Evolutionary conservation across 225 moss, liverwort and hornwort genomes (phyloP), one percentile per base, ranked within the genome.

Genomic region (Sphagnum contortum): DNA sequence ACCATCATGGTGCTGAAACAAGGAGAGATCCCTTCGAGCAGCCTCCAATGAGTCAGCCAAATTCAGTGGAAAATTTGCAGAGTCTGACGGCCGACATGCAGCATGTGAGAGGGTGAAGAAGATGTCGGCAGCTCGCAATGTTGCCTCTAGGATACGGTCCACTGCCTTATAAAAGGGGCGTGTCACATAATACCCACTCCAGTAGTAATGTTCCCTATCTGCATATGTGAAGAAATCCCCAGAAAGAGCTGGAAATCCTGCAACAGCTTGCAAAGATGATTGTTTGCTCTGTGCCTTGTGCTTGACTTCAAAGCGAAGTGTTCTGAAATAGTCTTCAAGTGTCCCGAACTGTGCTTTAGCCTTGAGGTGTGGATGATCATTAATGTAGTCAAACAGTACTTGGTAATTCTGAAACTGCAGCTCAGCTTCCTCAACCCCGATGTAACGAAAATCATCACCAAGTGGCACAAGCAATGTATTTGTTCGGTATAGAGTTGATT

Each of bases 141-240:
- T 91, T n/a, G 89, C 77, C 57, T 98, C 98, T 7, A 98, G 84
- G 70, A 93, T 89, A 50, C 98, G 81, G 65, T 98, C 98, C 59
- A 98, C 82, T 7, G 93, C 98, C 80, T 98, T 98, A 69, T 91
- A 98, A 70, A 98, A 98, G 47, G 98, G 98, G 53, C 98, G 81
- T 50, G 81, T 82, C 47, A 98, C 98, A 65, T 83, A 98, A 64
- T 98, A 98, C 69, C 98, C 98, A 76, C 98, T 98, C 98, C 98
- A 98, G 57, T 98, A 98, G 60, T 98, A 91, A 58, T 91, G 58
- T 49, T 80, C 83, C 61, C 85, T 84, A 71, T 98, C 98, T 45
- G 98, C 74, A 77, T 98, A 98, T 2, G 98, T 98, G 75, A 98
- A 98, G 75, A 98, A 98, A 68, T 98, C 98, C 50, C 98, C 98